phyloP scores from a whole-genome alignment of 768 basidiomycete genomes.

The Phylloporus rhodoxanthus region DNA sequence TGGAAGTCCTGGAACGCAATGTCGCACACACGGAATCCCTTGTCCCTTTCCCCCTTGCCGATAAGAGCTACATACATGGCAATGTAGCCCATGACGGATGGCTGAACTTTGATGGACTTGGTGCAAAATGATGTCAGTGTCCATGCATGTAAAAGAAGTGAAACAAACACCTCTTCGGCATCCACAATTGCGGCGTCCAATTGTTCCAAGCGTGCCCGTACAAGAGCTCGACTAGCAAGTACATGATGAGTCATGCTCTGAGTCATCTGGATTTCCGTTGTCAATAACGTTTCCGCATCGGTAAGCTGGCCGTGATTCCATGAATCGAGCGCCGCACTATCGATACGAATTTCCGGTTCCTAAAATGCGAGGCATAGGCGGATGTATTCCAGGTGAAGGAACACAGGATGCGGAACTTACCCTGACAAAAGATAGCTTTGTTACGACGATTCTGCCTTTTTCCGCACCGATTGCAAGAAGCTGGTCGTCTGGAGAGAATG shows the following conservation, averaged over 20 bases:
- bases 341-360: too few species aligned
- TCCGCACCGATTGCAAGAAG: too few species aligned
- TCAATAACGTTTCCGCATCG: not conserved
- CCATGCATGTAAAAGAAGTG: not conserved
- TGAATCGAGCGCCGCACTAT: too few species aligned
- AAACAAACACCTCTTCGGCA: not conserved
- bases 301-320: too few species aligned
- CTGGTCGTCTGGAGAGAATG: not conserved
- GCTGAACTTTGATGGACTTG: not conserved
- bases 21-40: not conserved
- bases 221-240: conserved; percentile 1
- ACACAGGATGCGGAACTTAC: too few species aligned
- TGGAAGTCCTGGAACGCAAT: not conserved
- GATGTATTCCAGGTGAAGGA: too few species aligned
- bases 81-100: not conserved
- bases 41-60: not conserved
- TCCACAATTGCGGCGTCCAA: not conserved
- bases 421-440: too few species aligned
- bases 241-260: not conserved
- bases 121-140: not conserved
- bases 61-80: not conserved
- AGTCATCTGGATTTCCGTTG: not conserved
- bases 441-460: too few species aligned
- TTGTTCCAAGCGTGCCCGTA: not conserved
- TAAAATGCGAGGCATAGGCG: too few species aligned